Evolutionary conservation across 176 grass and related monocot genomes (phyloP), one percentile per base, ranked within the genome.

Genomic region (Aegilops tauschii): DNA sequence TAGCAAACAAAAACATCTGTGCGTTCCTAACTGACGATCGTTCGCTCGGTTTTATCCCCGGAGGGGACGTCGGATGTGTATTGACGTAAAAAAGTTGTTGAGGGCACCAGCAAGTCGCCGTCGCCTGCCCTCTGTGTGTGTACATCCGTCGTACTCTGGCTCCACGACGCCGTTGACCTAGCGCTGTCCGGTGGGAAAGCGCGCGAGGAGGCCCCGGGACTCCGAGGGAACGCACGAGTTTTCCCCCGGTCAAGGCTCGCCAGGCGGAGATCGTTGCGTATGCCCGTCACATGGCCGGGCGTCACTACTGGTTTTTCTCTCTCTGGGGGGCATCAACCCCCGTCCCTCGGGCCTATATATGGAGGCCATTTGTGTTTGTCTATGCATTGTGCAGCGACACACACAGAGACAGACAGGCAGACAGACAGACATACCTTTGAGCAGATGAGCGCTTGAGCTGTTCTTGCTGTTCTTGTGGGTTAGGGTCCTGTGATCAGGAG

Each of bases 401-500:
- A 49, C 47, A 49, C 3, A 63, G 0, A 32, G 0, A 49, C 3
- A 14, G 4, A 49, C 44, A 12, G 2, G 16, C 10, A 9, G 39
- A 10, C 39, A 44, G 42, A 12, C 13, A 64, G 25, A 45, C n/a
- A 5, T 62, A 63, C 72, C 42, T 75, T 62, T 50, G 16, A 45
- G 8, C 34, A 61, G 83, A 5, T 13, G 44, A 47, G 37, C 50
- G 36, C 11, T 73, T 29, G 68, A 45, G 25, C 4, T 14, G 12
- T 4, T 52, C 0, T 5, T 6, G 49, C 14, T 52, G 14, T 23
- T 71, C 40, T 65, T 78, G 65, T 69, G 68, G 89, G 59, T 44
- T 81, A 39, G 70, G 56, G 56, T 45, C 80, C 92, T 88, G 69
- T 69, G 88, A 1, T 90, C 92, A 93, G 92, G 92, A 90, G 86